phyloP scores from a whole-genome alignment of 139 green algal genomes.

The Diplosphaera chodatii region DNA sequence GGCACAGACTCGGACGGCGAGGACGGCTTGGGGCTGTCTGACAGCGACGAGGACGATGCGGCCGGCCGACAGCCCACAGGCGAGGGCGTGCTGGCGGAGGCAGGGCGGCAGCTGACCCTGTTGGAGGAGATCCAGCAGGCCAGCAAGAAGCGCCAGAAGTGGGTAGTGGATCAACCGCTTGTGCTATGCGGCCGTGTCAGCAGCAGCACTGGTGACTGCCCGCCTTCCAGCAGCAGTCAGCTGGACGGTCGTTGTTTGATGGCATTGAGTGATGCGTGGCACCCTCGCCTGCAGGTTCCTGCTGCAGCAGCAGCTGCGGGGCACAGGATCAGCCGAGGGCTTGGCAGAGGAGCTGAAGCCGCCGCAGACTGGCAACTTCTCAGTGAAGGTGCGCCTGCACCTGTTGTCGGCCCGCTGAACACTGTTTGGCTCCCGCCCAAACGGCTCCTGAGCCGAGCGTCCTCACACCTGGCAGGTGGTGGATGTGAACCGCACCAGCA shows the following conservation, averaged over 20 bases:
- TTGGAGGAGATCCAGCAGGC: slow-evolving; percentile 1
- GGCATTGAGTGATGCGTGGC: too few species aligned
- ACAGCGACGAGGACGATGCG: neutral
- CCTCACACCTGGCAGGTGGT: too few species aligned
- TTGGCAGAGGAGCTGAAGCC: neutral
- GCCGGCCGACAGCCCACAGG: too few species aligned
- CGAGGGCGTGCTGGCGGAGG: neutral
- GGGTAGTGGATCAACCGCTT: too few species aligned
- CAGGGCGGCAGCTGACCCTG: neutral
- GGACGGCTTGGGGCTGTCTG: neutral
- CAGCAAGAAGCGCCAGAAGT: neutral
- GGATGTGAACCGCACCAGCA: slow-evolving; percentile 4
- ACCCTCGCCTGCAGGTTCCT: neutral
- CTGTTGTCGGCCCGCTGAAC: too few species aligned
- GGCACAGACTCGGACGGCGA: neutral
- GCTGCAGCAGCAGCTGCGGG: neutral
- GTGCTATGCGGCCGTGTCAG: too few species aligned
- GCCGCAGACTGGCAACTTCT: neutral
- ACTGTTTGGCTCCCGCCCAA: too few species aligned
- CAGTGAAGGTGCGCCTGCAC: neutral
- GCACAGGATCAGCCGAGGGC: neutral
- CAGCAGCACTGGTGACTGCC: too few species aligned
- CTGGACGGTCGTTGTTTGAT: too few species aligned
- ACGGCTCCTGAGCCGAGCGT: too few species aligned
- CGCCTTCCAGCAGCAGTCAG: too few species aligned